Conservation (phyloP, 2,329 filamentous ascomycete species). For the Alternaria arbusti region DNA sequence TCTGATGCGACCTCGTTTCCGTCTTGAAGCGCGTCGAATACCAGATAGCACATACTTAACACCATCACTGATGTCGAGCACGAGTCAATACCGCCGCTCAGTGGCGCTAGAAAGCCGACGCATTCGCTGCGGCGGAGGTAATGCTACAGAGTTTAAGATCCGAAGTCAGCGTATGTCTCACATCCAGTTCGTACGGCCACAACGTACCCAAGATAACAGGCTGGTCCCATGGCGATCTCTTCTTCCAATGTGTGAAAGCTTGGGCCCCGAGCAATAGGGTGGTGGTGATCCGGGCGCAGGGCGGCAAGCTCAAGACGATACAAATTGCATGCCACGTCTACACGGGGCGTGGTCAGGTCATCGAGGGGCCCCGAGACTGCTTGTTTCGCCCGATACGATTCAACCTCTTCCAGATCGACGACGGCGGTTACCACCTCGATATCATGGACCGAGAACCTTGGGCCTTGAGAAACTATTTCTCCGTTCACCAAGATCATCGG, state of each 20-base stretch:
- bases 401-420: conserved; percentile 71
- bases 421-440: conserved; percentile 63
- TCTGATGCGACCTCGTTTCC: conserved; percentile 63
- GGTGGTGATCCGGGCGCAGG: conserved; percentile 53
- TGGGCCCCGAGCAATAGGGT: conserved; percentile 50
- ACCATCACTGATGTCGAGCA: conserved; percentile 45
- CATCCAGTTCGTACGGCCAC: too few species aligned
- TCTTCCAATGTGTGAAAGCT: conserved; percentile 61
- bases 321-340: conserved; percentile 62
- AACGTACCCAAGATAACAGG: conserved; percentile 67
- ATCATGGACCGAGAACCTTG: conserved; percentile 67
- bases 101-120: conserved; percentile 64
- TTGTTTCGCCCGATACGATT: conserved; percentile 63
- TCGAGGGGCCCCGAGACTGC: conserved; percentile 36
- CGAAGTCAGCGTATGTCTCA: too few species aligned
- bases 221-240: conserved; percentile 66
- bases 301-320: conserved; percentile 51
- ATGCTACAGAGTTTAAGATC: conserved; percentile 32
- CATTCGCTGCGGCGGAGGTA: conserved; percentile 61
- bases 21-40: conserved; percentile 59
- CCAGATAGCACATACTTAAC: conserved; percentile 61
- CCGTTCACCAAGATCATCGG: conserved; percentile 69
- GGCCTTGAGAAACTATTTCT: conserved; percentile 68
- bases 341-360: background rate
- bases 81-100: conserved; percentile 67